phyloP scores from a whole-genome alignment of 2,329 filamentous ascomycete species.

The Lecanoromycetidae sp. region DNA sequence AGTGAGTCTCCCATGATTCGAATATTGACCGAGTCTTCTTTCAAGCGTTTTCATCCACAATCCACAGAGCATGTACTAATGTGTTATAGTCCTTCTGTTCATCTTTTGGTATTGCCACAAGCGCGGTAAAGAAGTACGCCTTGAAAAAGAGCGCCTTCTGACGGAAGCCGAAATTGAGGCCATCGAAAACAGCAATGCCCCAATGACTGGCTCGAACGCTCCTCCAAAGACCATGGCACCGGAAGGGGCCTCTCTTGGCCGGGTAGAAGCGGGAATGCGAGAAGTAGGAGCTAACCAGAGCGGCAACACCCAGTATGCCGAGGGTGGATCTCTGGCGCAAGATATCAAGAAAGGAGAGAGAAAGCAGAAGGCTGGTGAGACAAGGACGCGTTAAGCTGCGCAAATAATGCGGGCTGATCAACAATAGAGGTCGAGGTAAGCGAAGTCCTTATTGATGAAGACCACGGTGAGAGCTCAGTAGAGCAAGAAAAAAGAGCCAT shows the following conservation, averaged over 20 bases:
- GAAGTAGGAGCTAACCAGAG: background rate
- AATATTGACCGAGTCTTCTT: background rate
- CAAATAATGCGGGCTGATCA: slow-evolving; percentile 3
- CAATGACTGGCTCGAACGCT: slow-evolving; percentile 18
- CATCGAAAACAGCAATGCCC: slow-evolving; percentile 20
- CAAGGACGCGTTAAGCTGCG: background rate
- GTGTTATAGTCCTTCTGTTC: slow-evolving; percentile 84
- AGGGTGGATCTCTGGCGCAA: slow-evolving; percentile 1
- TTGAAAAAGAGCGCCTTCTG: slow-evolving; percentile 49
- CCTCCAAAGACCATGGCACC: slow-evolving; percentile 32
- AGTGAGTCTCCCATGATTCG: slow-evolving; percentile 43
- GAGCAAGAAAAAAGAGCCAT: background rate
- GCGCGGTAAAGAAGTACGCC: slow-evolving; percentile 71
- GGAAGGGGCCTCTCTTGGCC: slow-evolving; percentile 29
- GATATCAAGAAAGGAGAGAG: background rate
- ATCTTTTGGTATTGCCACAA: slow-evolving; percentile 98
- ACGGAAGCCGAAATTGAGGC: slow-evolving; percentile 32
- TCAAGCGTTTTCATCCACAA: slow-evolving; percentile 6
- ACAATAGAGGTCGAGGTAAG: slow-evolving; percentile 3
- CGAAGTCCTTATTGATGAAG: background rate
- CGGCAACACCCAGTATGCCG: slow-evolving; percentile 1
- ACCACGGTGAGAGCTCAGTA: background rate
- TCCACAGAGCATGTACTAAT: background rate
- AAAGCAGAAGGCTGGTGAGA: slow-evolving; percentile 7
- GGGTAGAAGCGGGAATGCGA: slow-evolving; percentile 30